These are phyloP conservation scores for Myrica gale DNA, from an alignment of 306 rosid species.

Conservation along the genomic window DNA sequence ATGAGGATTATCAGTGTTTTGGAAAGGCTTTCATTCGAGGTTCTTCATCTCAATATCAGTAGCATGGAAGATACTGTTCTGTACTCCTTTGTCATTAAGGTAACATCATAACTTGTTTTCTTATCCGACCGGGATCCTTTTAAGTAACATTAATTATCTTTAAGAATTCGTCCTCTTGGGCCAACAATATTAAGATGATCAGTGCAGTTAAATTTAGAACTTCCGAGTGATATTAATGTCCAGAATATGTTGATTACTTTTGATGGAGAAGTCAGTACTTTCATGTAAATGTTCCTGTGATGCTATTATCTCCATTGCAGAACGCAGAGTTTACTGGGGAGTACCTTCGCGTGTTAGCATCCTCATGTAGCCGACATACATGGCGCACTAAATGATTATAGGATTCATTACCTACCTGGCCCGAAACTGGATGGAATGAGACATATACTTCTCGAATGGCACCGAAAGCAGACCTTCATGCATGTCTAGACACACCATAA, in stretches of 20 bases:
- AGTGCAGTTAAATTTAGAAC: neutral
- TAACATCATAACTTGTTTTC: slow-evolving; percentile 18
- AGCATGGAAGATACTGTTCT: slow-evolving; percentile 90
- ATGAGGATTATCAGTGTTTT: slow-evolving; percentile 57
- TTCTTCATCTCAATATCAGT: slow-evolving; percentile 84
- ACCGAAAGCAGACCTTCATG: too few relatives aligned
- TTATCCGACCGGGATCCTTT: neutral
- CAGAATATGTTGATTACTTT: neutral
- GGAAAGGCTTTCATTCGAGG: slow-evolving; percentile 78
- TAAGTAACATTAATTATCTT: neutral
- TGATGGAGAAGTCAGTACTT: neutral
- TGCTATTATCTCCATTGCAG: neutral
- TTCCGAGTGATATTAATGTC: neutral
- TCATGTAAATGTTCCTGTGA: neutral
- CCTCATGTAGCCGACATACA: too few relatives aligned
- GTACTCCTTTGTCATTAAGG: slow-evolving; percentile 85
- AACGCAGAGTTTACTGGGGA: neutral
- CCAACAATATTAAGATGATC: neutral
- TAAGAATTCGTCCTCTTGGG: neutral
- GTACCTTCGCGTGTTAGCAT: neutral
- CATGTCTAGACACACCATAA: too few relatives aligned
- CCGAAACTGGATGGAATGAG: too few relatives aligned
- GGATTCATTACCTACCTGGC: too few relatives aligned
- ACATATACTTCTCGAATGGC: too few relatives aligned
- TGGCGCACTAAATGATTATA: too few relatives aligned